These are phyloP conservation scores for Wickerhamomyces bisporus DNA, from an alignment of 805 yeast genomes.

Conservation along the genomic window DNA sequence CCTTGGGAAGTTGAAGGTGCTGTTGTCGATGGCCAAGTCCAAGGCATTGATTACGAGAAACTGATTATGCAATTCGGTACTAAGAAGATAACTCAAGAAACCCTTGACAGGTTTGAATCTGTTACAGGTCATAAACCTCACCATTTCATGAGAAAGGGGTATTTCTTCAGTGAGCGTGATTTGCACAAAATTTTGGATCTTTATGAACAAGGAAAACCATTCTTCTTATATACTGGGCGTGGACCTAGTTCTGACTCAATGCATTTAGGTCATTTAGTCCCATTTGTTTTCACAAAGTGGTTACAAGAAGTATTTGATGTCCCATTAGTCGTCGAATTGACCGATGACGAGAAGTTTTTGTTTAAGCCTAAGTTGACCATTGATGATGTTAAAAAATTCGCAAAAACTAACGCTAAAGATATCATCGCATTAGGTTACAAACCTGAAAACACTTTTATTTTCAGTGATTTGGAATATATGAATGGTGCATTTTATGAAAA, in stretches of 20 bases:
- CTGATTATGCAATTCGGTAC: slow-evolving; percentile 88
- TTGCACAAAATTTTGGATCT: slow-evolving; percentile 71
- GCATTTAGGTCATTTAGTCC: slow-evolving; percentile 97
- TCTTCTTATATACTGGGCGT: slow-evolving; percentile 93
- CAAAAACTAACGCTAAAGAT: slow-evolving; percentile 84
- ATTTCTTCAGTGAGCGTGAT: slow-evolving; percentile 90
- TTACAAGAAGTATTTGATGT: slow-evolving; percentile 96
- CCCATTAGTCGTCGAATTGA: slow-evolving; percentile 88
- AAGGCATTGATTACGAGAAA: slow-evolving; percentile 88
- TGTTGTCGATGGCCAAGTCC: slow-evolving; percentile 89
- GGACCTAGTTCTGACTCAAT: slow-evolving; percentile 93
- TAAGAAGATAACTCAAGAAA: slow-evolving; percentile 58
- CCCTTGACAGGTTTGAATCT: slow-evolving; percentile 65
- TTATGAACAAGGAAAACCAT: slow-evolving; percentile 92
- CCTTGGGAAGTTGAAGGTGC: slow-evolving; percentile 99
- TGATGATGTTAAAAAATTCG: slow-evolving; percentile 77
- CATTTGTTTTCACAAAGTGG: slow-evolving; percentile 95
- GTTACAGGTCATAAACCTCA: slow-evolving; percentile 93
- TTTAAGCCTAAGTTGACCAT: slow-evolving; percentile 89
- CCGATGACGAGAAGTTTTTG: slow-evolving; percentile 95
- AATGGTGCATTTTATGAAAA: slow-evolving; percentile 91
- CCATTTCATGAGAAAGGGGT: slow-evolving; percentile 82
- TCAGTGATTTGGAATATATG: slow-evolving; percentile 90
- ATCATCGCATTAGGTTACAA: slow-evolving; percentile 93
- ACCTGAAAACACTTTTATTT: slow-evolving; percentile 90